These are phyloP conservation scores for Kodamaea jinghongensis DNA, from an alignment of 805 yeast genomes.

Conservation along the genomic window DNA sequence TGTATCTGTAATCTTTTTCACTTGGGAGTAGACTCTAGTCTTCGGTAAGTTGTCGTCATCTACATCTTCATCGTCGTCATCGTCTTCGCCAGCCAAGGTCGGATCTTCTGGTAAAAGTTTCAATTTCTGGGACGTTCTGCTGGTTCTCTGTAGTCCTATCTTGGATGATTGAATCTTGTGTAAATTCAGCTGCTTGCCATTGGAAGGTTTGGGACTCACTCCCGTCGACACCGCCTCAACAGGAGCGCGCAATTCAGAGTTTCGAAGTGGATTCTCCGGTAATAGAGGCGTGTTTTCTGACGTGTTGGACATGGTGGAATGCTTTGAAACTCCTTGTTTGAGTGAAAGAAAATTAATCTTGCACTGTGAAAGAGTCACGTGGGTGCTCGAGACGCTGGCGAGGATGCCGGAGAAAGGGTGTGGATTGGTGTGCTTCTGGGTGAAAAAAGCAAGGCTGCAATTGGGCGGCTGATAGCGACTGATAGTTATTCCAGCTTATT, in stretches of 20 bases:
- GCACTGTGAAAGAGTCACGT: too few species aligned
- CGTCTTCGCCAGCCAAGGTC: slow-evolving; percentile 10
- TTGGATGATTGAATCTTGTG: slow-evolving; percentile 39
- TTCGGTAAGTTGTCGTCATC: slow-evolving; percentile 29
- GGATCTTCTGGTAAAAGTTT: slow-evolving; percentile 59
- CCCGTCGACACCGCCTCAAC: slow-evolving; percentile 6
- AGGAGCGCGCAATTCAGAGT: slow-evolving; percentile 1
- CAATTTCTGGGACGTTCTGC: slow-evolving; percentile 70
- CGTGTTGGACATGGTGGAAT: slow-evolving; percentile 3
- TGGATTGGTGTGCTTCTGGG: too few species aligned
- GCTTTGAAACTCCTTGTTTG: neutral
- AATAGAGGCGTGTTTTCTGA: slow-evolving; percentile 7
- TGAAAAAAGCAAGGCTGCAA: too few species aligned
- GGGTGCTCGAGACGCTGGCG: too few species aligned
- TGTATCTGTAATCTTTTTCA: slow-evolving; percentile 75
- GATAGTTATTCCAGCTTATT: too few species aligned
- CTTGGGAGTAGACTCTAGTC: slow-evolving; percentile 74
- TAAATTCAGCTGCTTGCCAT: neutral
- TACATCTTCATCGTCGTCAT: slow-evolving; percentile 21
- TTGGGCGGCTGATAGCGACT: too few species aligned
- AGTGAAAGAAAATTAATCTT: too few species aligned
- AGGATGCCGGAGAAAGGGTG: too few species aligned
- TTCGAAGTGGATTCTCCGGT: slow-evolving; percentile 7
- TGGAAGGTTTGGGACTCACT: slow-evolving; percentile 2
- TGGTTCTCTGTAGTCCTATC: slow-evolving; percentile 70